phyloP scores from a whole-genome alignment of 768 basidiomycete species.

The Leucosporidium creatinivorum region DNA sequence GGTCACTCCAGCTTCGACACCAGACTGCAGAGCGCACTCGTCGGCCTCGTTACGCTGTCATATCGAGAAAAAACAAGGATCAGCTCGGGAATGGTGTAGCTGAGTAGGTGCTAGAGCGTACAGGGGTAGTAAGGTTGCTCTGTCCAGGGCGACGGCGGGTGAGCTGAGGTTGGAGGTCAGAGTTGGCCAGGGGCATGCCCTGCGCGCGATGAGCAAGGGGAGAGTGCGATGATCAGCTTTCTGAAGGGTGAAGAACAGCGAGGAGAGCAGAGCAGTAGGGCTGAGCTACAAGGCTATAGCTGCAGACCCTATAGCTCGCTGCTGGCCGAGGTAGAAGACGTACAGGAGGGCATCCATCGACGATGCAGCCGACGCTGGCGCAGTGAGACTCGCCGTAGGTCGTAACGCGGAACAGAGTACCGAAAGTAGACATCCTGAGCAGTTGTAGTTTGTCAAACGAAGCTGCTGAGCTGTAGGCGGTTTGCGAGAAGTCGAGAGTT shows the following conservation, averaged over 20 bases:
- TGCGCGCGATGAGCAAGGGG: conserved; percentile 39
- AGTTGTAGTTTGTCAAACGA: too few relatives aligned
- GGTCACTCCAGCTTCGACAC: conserved; percentile 85
- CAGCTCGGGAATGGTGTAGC: not conserved
- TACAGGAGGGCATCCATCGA: conserved; percentile 96
- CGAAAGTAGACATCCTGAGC: conserved; percentile 82
- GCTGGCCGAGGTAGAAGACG: conserved; percentile 35
- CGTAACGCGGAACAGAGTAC: conserved; percentile 82
- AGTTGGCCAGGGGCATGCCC: conserved; percentile 71
- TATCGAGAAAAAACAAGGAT: not conserved
- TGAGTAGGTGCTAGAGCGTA: conserved; percentile 43
- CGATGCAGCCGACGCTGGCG: conserved; percentile 89
- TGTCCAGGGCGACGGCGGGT: conserved; percentile 89
- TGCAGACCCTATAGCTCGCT: not conserved
- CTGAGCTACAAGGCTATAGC: not conserved
- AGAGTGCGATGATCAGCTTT: not conserved
- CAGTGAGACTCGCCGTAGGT: conserved; percentile 99
- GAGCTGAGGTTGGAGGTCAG: conserved; percentile 85
- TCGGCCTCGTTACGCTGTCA: conserved; percentile 88
- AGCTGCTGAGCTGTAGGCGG: not conserved
- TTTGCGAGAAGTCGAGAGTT: too few relatives aligned
- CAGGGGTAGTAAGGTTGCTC: conserved; percentile 92
- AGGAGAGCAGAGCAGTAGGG: not conserved
- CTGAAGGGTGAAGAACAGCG: not conserved
- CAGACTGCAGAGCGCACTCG: conserved; percentile 84